phyloP scores from a whole-genome alignment of 768 basidiomycete genomes.

The Mycena rebaudengoi region DNA sequence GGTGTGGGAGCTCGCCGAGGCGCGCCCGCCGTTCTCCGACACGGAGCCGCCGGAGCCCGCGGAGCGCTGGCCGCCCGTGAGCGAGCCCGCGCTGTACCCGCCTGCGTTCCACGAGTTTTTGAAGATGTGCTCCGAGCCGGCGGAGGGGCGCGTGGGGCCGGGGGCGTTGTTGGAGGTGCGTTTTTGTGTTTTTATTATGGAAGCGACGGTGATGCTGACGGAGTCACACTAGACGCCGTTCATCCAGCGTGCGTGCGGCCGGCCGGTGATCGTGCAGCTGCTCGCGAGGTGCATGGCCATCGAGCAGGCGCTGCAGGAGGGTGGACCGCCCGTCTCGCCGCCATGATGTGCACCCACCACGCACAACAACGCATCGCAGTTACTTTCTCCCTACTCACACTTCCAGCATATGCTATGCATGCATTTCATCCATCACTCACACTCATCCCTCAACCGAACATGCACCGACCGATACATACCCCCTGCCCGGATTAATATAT shows the following conservation, averaged over 20 bases:
- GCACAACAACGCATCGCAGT: too few relatives aligned
- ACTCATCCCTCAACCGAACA: neutral
- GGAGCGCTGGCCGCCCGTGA: conserved; percentile 72
- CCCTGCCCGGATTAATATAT: conserved; percentile 24
- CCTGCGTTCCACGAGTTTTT: conserved; percentile 80
- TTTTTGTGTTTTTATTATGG: neutral
- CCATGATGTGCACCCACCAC: conserved; percentile 7
- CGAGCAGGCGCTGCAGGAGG: conserved; percentile 55
- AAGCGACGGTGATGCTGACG: neutral
- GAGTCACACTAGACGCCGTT: conserved; percentile 59
- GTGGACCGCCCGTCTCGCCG: conserved; percentile 20
- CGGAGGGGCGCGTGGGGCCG: conserved; percentile 62
- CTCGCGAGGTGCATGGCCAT: conserved; percentile 73
- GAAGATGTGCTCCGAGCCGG: conserved; percentile 69
- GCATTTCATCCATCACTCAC: neutral
- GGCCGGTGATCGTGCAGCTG: conserved; percentile 70
- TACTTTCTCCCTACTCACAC: too few relatives aligned
- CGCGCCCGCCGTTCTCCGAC: conserved; percentile 75
- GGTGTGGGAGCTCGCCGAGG: conserved; percentile 83
- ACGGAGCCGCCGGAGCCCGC: conserved; percentile 63
- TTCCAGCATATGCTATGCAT: neutral
- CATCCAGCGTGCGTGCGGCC: conserved; percentile 73
- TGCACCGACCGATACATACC: conserved; percentile 21
- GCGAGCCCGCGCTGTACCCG: conserved; percentile 67
- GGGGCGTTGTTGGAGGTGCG: conserved; percentile 67